Base-by-base conservation (phyloP, 1,139 yeast species). In the Saccharomyces hybrid region DNA sequence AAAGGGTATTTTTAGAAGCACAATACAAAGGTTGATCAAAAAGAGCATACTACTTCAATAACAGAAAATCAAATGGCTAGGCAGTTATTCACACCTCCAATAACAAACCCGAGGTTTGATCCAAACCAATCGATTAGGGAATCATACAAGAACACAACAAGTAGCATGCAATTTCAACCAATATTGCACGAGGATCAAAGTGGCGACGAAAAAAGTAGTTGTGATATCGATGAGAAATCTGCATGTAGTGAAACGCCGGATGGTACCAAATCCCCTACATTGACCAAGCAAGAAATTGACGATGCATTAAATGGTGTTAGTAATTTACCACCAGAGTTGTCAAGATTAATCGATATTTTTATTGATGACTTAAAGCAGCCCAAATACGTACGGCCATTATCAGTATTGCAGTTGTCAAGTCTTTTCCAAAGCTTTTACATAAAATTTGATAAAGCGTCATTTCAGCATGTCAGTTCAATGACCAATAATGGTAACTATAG, bases 341-440 rank as follows among this genome's bases (percentile, higher is more conserved):
- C 65, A 3, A 63, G 60, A 31, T 57, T 62, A 46, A 65, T 79
- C 27, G 79, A 76, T 46, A 56, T 62, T 11, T 82, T 82, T 61
- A 67, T 80, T 25, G 69, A 69, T 49, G 81, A 78, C 52, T 68
- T 82, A 44, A 79, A 77, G 59, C 81, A 78, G 58, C 87, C 87
- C 2, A 76, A 76, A 58, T 82, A 81, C 59, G 68, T 73, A 32
- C 74, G 75, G 49, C 86, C 87, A 0, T 66, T 82, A 53, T 75
- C 77, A 2, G 76, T 80, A 13, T 71, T 73, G 47, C 84, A 82
- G 57, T 71, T 83, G 38, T 73, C 84, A 0, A 70, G 72, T 26
- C 63, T 82, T 38, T 82, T 81, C 59, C 85, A 81, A 59, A 72
- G 71, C 31, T 82, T 83, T 60, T 83, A 82, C 61, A 48, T 52